A percentile compares a stretch with the other conserved stretches of the same genome.
phyloP scores from a whole-genome alignment of 2,329 filamentous ascomycete species.

The Cytospora paraplurivora region DNA sequence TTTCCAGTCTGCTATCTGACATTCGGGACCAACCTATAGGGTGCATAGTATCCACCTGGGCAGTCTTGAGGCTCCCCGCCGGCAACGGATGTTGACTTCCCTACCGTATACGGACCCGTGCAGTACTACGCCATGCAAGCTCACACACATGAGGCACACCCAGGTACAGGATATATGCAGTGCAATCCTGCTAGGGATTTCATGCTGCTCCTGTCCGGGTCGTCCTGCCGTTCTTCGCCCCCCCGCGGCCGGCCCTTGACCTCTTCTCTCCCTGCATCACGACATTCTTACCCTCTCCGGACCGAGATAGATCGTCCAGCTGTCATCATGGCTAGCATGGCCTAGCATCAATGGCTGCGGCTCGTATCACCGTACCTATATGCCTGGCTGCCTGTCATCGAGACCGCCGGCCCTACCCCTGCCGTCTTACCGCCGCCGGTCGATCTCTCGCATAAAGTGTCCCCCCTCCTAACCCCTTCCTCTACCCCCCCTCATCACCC shows the following conservation, averaged over 20 bases:
- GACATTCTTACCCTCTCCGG: neutral
- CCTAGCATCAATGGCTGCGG: neutral
- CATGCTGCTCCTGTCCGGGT: neutral
- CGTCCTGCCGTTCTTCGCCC: neutral
- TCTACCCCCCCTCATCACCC: too few species aligned
- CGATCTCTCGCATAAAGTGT: conserved; percentile 20
- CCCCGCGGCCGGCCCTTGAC: neutral
- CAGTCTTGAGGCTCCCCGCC: neutral
- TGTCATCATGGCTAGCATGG: neutral
- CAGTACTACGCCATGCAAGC: neutral
- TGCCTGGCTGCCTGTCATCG: conserved; percentile 4
- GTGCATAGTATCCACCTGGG: neutral
- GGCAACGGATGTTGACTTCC: neutral
- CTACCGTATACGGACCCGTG: neutral
- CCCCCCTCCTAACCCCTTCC: too few species aligned
- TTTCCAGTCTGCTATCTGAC: too few species aligned
- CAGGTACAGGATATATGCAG: neutral
- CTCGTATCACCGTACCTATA: conserved; percentile 3
- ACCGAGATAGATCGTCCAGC: neutral
- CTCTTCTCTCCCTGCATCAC: neutral
- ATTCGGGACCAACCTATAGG: too few species aligned
- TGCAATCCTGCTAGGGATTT: neutral
- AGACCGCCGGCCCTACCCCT: neutral
- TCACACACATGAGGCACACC: neutral
- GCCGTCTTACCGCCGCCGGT: conserved; percentile 1